These are phyloP conservation scores for Herpetomonas tarakana DNA, from an alignment of 208 protist genomes.

Conservation along the genomic window DNA sequence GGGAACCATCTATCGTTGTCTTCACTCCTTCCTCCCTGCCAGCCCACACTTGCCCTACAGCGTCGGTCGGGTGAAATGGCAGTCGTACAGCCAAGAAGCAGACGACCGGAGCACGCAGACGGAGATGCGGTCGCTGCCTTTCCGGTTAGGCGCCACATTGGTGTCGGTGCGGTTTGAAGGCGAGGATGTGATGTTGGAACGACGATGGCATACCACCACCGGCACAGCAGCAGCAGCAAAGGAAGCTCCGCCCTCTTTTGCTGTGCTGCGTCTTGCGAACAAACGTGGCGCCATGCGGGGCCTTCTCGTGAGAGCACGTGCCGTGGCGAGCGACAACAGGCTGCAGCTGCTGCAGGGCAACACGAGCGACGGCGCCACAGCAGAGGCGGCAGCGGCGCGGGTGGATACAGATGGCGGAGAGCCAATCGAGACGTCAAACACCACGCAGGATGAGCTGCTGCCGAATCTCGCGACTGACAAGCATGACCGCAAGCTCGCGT, in stretches of 20 bases:
- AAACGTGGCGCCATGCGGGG: background rate
- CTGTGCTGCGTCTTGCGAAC: background rate
- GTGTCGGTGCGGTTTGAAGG: background rate
- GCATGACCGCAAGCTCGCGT: conserved; percentile 15
- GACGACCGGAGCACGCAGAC: too few species aligned
- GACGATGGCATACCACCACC: background rate
- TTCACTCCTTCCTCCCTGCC: too few species aligned
- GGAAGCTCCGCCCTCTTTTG: background rate
- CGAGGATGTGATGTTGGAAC: background rate
- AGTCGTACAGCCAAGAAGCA: too few species aligned
- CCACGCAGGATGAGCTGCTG: background rate
- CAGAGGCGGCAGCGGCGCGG: background rate
- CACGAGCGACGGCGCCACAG: conserved; percentile 6
- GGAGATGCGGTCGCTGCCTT: too few species aligned
- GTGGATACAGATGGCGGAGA: background rate
- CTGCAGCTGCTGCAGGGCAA: conserved; percentile 19
- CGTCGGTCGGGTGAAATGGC: too few species aligned
- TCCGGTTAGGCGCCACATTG: too few species aligned
- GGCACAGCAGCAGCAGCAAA: too few species aligned
- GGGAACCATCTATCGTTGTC: background rate
- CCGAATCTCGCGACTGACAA: background rate
- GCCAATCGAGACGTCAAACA: background rate
- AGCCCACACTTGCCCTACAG: too few species aligned
- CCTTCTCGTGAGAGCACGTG: conserved; percentile 9
- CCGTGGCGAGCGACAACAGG: conserved; percentile 19